These are phyloP conservation scores for Neurospora sp. DNA, from an alignment of 2,329 filamentous ascomycete genomes.

Conservation along the genomic window DNA sequence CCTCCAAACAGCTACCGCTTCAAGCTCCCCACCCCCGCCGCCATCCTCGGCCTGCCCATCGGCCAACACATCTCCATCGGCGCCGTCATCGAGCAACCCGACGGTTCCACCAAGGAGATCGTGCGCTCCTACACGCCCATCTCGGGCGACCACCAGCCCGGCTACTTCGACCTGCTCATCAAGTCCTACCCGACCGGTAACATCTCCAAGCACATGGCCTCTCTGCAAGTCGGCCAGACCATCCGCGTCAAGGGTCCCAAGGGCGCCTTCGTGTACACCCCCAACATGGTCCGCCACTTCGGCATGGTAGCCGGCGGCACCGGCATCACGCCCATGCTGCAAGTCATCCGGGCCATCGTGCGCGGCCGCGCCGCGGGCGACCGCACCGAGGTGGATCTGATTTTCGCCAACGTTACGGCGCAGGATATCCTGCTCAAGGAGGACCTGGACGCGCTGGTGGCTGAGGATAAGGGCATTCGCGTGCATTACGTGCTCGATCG, in stretches of 20 bases:
- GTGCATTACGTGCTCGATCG: constrained; percentile 96
- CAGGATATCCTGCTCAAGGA: constrained; percentile 92
- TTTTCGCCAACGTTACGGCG: constrained; percentile 91
- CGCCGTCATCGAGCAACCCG: constrained; percentile 56
- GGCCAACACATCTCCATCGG: constrained; percentile 98
- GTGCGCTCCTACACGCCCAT: constrained; percentile 89
- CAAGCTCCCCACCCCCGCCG: constrained; percentile 62
- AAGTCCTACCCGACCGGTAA: constrained; percentile 97
- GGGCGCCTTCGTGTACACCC: constrained; percentile 93
- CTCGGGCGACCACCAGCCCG: constrained; percentile 77
- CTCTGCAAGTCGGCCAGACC: constrained; percentile 69
- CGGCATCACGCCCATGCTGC: constrained; percentile 96
- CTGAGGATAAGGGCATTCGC: constrained; percentile 70
- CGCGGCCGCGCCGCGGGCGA: constrained; percentile 70
- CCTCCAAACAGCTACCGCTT: constrained; percentile 59
- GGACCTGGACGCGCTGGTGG: constrained; percentile 71
- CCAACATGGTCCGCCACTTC: constrained; percentile 93
- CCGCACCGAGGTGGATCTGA: constrained; percentile 80
- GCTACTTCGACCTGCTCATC: constrained; percentile 92
- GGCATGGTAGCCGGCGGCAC: constrained; percentile 98
- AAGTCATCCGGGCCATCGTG: constrained; percentile 85
- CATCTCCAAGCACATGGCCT: constrained; percentile 88
- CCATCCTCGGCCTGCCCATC: constrained; percentile 91
- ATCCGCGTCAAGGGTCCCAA: constrained; percentile 93
- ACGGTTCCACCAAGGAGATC: constrained; percentile 71